Evolutionary conservation across 73 alveolate genomes (phyloP), one percentile per base, ranked within the genome.

Genomic region (Effrenium voratum): DNA sequence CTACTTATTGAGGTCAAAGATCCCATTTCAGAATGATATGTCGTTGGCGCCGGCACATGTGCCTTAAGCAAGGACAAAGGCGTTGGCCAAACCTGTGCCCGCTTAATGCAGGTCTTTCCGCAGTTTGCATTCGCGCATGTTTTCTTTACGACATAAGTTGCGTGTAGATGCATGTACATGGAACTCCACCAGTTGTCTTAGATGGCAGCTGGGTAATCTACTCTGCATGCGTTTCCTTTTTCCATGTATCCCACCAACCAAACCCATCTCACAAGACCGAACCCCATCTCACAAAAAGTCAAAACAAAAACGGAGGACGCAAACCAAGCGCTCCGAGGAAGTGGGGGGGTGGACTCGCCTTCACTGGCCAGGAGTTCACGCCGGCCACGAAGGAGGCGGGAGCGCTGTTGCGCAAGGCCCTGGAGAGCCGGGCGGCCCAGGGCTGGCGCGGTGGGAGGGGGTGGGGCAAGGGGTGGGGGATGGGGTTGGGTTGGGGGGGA

Each of bases 341-440:
- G 32, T 15, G 22, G 41, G 41, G 8, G 5, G n/a, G 40, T 40
- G 70, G 43, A 55, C 93, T 40, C 77, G 55, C 76, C 93, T 57
- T 57, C 57, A 55, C 59, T n/a, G 76, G 59, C 60, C 63, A 87
- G 95, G 95, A 87, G 41, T 45, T 87, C 36, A 46, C 72, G 12
- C 95, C 95, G 40, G 95, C 85, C 41, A 87, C 95, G 40, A 34
- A 72, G 30, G 95, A 87, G n/a, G 95, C 95, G 8, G 95, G 95
- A 30, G 83, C 60, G 46, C 50, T 87, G 49, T 85, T 87, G 36
- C 95, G 81, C 38, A 63, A 85, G 16, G 95, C 95, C 40, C 50
- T 87, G 46, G 73, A 87, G 44, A 85, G 86, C 86, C n/a, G 59
- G 38, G 38, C 43, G 12, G 80, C 40, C 44, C 12, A 19, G 4